Percentiles rank a stretch among this genome's conserved stretches.
Evolutionary conservation across 257 asterid genomes (phyloP).

Genomic region (Anisodus acutangulus): DNA sequence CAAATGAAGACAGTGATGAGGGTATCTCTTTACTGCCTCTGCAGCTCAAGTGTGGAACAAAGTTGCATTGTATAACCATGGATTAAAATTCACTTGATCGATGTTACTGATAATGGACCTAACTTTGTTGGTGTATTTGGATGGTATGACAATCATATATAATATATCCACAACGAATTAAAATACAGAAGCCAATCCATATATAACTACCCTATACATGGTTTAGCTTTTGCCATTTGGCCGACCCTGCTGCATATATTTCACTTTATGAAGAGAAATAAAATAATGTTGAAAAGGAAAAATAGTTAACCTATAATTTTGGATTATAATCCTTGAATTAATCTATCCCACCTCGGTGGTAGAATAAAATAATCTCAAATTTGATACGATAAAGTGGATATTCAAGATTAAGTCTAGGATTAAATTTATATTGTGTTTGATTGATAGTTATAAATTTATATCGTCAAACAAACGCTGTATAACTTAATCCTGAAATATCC

Average conservation of each 20-base stretch:
- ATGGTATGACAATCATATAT: not conserved
- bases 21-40: constrained; percentile 41
- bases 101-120: not conserved
- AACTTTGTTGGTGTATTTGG: not conserved
- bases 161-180: not conserved
- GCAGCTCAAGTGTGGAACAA: constrained; percentile 46
- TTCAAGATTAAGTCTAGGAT: too few relatives aligned
- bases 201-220: constrained; percentile 18
- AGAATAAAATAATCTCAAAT: too few relatives aligned
- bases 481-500: too few relatives aligned
- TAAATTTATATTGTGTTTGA: too few relatives aligned
- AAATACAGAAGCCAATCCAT: constrained; percentile 11
- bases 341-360: too few relatives aligned
- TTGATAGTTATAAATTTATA: too few relatives aligned
- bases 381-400: too few relatives aligned
- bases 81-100: not conserved
- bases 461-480: too few relatives aligned
- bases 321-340: too few relatives aligned
- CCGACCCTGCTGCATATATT: constrained; percentile 23
- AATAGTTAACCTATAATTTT: too few relatives aligned
- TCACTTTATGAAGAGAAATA: not conserved
- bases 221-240: constrained; percentile 45
- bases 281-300: too few relatives aligned
- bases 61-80: constrained; percentile 63
- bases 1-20: constrained; percentile 36